phyloP scores from a whole-genome alignment of 2,329 filamentous ascomycete species.

The Pseudogymnoascus sp. region DNA sequence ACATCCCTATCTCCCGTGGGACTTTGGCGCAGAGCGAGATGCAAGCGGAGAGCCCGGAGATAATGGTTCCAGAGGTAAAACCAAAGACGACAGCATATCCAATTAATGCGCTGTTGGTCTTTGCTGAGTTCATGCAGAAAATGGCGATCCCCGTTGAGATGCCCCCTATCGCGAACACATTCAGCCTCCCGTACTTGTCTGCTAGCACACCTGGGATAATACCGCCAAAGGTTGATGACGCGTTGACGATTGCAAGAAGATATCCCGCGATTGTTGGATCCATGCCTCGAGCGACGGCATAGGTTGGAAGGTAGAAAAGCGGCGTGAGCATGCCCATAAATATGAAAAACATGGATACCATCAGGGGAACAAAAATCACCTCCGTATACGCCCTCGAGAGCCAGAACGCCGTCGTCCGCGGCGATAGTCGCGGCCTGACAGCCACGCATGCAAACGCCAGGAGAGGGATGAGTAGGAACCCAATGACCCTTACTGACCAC shows the following conservation, averaged over 20 bases:
- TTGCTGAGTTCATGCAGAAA: conserved; percentile 36
- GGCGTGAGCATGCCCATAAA: conserved; percentile 43
- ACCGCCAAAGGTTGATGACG: conserved; percentile 40
- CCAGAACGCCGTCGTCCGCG: conserved; percentile 23
- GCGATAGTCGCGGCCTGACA: conserved; percentile 37
- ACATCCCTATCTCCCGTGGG: conserved; percentile 45
- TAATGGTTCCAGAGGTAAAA: conserved; percentile 70
- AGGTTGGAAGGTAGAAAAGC: conserved; percentile 35
- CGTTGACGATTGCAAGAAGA: conserved; percentile 44
- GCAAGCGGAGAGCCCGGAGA: conserved; percentile 44
- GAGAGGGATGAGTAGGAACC: conserved; percentile 38
- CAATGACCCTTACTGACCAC: conserved; percentile 46
- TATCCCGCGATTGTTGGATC: conserved; percentile 37
- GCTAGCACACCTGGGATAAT: conserved; percentile 42
- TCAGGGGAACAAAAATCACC: conserved; percentile 26
- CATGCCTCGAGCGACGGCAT: conserved; percentile 39
- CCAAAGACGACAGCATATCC: conserved; percentile 70
- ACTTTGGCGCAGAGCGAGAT: conserved; percentile 36
- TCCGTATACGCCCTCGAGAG: conserved; percentile 26
- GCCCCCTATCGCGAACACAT: conserved; percentile 31
- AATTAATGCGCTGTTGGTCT: conserved; percentile 51
- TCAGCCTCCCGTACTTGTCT: conserved; percentile 42
- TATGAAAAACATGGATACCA: conserved; percentile 33
- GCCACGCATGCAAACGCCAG: conserved; percentile 35
- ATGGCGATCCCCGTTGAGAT: conserved; percentile 11